Evolutionary conservation across 345 rosid genomes (phyloP), one percentile per base, ranked within the genome.

Genomic region (Dipteronia dyeriana): DNA sequence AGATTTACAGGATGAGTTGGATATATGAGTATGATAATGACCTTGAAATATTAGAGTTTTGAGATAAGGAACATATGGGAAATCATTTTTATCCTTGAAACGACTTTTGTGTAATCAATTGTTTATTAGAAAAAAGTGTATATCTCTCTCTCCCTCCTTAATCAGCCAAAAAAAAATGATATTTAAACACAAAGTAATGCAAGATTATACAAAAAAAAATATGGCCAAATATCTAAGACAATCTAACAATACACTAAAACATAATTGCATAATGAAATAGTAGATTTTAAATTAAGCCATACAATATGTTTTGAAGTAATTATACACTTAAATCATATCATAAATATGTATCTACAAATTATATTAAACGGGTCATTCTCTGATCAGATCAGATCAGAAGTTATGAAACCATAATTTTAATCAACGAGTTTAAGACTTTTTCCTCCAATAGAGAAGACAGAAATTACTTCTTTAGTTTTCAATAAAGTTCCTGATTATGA

Each of bases 1-100:
- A 49, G 81, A 57, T 61, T 57, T 63, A 11, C 66, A 47, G 79
- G 80, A 75, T 56, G 65, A 77, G 67, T 59, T 74, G 62, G 62
- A 70, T 20, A 73, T 20, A 75, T 66, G 23, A 79, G 60, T 22
- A 34, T 14, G 69, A 67, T 62, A 75, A 66, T 43, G 71, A 41
- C 53, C 20, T 61, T 51, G 38, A 34, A 34, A 34, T 34, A 34
- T 34, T 16, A 12, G 78, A 61, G 38, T 57, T 80, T 22, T 17
- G 70, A 68, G 39, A 25, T 17, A 45, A 76, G 68, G 25, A 71
- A 79, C n/a, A 4, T 51, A 49, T 53, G 31, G 67, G 68, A 45
- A 75, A 74, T 78, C 62, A 66, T 71, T 63, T 56, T n/a, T 59
- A 73, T 75, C 79, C 47, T 47, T n/a, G 26, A 59, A 62, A 43